phyloP scores from a whole-genome alignment of 2,329 filamentous ascomycete genomes.

The Cordyceps fumosorosea region DNA sequence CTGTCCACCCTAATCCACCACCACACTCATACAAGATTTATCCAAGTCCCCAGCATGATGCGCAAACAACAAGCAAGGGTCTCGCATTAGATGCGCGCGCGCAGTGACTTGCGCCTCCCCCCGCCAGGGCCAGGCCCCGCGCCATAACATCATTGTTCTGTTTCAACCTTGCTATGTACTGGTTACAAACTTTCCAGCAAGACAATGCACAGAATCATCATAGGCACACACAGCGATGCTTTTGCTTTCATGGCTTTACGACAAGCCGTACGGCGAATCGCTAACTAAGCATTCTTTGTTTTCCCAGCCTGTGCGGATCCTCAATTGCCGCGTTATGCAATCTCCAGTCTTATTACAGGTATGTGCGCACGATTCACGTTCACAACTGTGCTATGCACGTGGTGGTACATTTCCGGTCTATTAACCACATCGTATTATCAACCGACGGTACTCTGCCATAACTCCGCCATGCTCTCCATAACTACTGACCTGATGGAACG shows the following conservation, averaged over 20 bases:
- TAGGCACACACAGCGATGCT: neutral
- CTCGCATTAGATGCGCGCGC: neutral
- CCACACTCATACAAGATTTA: neutral
- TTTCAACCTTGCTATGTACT: neutral
- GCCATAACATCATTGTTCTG: neutral
- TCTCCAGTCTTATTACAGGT: neutral
- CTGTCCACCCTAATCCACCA: neutral
- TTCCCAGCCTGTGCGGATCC: neutral
- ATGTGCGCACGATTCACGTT: neutral
- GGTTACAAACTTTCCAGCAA: neutral
- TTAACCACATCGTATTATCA: neutral
- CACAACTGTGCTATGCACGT: neutral
- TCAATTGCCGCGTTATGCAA: neutral
- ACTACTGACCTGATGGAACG: too few relatives aligned
- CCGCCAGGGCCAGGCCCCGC: neutral
- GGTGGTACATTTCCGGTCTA: neutral
- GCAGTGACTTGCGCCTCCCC: neutral
- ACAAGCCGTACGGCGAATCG: neutral
- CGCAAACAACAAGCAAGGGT: conserved; percentile 1
- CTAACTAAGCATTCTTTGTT: neutral
- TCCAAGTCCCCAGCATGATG: neutral
- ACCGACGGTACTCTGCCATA: neutral
- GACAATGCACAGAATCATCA: neutral
- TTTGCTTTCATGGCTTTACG: neutral
- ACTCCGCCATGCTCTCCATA: neutral